Conservation (phyloP, 148 eudicot species). For the Fagopyrum esculentum region DNA sequence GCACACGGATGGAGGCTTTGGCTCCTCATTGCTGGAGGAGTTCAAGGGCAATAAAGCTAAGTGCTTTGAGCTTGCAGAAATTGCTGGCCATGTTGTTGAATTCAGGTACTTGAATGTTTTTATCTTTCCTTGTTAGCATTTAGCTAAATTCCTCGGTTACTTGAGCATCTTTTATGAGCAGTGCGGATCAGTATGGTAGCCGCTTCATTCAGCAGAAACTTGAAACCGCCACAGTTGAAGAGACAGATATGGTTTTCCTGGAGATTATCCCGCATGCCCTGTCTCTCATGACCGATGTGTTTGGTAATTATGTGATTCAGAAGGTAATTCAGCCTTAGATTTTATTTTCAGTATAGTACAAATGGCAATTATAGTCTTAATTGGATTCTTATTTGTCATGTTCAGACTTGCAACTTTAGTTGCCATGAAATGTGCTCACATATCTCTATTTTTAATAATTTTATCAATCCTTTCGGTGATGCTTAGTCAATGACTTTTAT, state of each 20-base stretch:
- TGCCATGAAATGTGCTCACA: neutral
- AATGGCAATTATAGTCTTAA: neutral
- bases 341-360: neutral
- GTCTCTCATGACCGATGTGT: constrained; percentile 94
- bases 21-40: constrained; percentile 85
- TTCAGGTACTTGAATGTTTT: constrained; percentile 51
- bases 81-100: constrained; percentile 91
- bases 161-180: constrained; percentile 24
- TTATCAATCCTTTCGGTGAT: neutral
- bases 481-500: neutral
- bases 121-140: neutral
- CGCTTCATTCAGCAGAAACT: constrained; percentile 99
- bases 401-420: neutral
- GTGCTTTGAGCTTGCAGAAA: constrained; percentile 87
- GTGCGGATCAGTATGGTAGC: constrained; percentile 99
- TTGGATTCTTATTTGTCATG: neutral
- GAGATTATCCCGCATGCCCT: constrained; percentile 88
- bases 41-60: constrained; percentile 85
- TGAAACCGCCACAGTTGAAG: constrained; percentile 84
- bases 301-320: constrained; percentile 95
- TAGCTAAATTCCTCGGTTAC: neutral
- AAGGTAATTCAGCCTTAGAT: constrained; percentile 42
- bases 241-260: constrained; percentile 85
- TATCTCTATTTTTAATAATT: neutral
- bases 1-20: constrained; percentile 63